phyloP scores from a whole-genome alignment of 768 basidiomycete species.

The Porphyrellus cyaneotinctus region DNA sequence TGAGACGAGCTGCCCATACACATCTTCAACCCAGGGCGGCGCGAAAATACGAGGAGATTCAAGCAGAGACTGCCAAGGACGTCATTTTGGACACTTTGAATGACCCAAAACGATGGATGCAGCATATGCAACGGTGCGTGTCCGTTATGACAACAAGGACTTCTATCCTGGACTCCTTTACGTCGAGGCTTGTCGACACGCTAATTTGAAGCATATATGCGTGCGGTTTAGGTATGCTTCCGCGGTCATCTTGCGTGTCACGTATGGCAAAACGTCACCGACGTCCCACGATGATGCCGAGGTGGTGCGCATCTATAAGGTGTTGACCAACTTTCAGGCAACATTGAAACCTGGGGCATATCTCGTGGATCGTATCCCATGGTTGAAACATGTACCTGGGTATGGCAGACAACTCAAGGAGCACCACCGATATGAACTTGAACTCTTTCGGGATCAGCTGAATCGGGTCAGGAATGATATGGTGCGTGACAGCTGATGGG shows the following conservation, averaged over 20 bases:
- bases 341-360: conserved; percentile 34
- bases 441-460: conserved; percentile 45
- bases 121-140: conserved; percentile 16
- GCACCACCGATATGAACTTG: conserved; percentile 49
- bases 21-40: conserved; percentile 50
- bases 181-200: too few species aligned
- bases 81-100: conserved; percentile 19
- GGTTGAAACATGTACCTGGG: conserved; percentile 47
- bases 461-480: conserved; percentile 14
- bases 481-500: not conserved
- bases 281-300: conserved; percentile 13
- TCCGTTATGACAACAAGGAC: not conserved
- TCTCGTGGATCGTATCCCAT: conserved; percentile 32
- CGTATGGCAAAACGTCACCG: conserved; percentile 27
- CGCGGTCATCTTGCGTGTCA: conserved; percentile 20
- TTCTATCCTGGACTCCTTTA: too few species aligned
- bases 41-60: conserved; percentile 41
- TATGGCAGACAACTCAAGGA: conserved; percentile 49
- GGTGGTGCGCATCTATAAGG: conserved; percentile 15
- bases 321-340: conserved; percentile 20
- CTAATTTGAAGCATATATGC: not conserved
- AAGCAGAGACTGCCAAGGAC: conserved; percentile 31
- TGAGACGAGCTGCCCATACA: conserved; percentile 49
- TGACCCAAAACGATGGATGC: conserved; percentile 9
- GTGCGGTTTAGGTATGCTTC: conserved; percentile 16